A percentile compares a stretch with the other conserved stretches of the same genome.
Evolutionary conservation across 495 filamentous ascomycete species (phyloP).

Genomic region (Neurospora africana): DNA sequence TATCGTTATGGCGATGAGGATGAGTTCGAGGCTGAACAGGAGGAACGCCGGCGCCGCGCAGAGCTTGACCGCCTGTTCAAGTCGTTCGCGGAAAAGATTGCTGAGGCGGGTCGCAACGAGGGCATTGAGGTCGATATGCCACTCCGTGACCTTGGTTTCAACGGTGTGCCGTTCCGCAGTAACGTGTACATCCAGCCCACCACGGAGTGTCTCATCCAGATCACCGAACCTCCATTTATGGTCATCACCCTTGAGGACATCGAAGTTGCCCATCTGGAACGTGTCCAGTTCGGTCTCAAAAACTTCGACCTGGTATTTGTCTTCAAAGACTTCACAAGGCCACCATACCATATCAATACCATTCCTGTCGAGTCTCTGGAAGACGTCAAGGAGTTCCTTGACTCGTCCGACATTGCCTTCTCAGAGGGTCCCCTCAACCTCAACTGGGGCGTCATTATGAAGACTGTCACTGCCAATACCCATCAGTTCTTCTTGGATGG

Average conservation of each 20-base stretch:
- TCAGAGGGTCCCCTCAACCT: slow-evolving; percentile 93
- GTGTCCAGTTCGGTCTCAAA: slow-evolving; percentile 96
- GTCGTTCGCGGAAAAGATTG: slow-evolving; percentile 93
- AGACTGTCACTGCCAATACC: slow-evolving; percentile 87
- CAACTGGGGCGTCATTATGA: slow-evolving; percentile 99
- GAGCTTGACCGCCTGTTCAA: slow-evolving; percentile 92
- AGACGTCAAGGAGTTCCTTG: slow-evolving; percentile 94
- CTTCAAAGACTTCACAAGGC: slow-evolving; percentile 86
- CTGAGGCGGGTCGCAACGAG: slow-evolving; percentile 78
- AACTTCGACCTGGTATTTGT: slow-evolving; percentile 98
- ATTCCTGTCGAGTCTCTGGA: slow-evolving; percentile 94
- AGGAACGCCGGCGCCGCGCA: slow-evolving; percentile 84
- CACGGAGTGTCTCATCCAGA: slow-evolving; percentile 94
- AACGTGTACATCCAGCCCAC: slow-evolving; percentile 93
- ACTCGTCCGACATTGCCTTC: slow-evolving; percentile 87
- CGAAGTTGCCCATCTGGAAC: slow-evolving; percentile 90
- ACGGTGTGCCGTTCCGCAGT: slow-evolving; percentile 87
- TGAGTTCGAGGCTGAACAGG: slow-evolving; percentile 96
- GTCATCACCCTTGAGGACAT: slow-evolving; percentile 92
- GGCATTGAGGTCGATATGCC: slow-evolving; percentile 87
- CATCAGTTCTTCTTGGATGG: slow-evolving; percentile 92
- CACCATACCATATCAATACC: slow-evolving; percentile 90
- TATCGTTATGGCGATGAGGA: slow-evolving; percentile 99
- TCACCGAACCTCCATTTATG: slow-evolving; percentile 94
- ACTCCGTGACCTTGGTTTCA: slow-evolving; percentile 92